Base-by-base conservation (phyloP, 306 rosid genomes). In the Leucaena leucocephala region DNA sequence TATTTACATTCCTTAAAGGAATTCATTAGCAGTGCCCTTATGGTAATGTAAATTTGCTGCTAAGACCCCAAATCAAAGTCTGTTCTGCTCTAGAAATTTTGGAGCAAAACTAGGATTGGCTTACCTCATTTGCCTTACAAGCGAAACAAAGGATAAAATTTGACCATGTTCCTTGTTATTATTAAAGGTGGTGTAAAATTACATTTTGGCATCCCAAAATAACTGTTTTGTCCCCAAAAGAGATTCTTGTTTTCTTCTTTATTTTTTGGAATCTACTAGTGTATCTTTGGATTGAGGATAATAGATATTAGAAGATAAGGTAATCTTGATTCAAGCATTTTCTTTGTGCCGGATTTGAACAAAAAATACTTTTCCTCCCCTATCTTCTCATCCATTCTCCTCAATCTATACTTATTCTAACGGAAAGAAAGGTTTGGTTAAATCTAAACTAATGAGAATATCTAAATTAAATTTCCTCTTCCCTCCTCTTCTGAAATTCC, bases 101-200 rank as follows among this genome's bases (percentile, higher is more conserved):
- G 13, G 61, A 6, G 58, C 8, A 55, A 34, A 71, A 54, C 22
- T 34, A 13, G 75, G 44, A 16, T 50, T 49, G 62, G 62, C 38
- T 46, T 49, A 59, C 50, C 68, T 74, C 50, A 40, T 65, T 78
- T 59, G 17, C 39, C 68, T 40, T 83, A 3, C n/a, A 27, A 43
- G 62, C 15, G 44, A 78, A 78, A 48, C 57, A 57, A 27, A 38
- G 64, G 80, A 39, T 46, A 40, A 42, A 71, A 68, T 61, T 63
- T 38, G 71, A 58, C 27, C 43, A 13, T 63, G 15, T 77, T 66
- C 57, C 19, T 66, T 72, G 72, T 35, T 65, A 33, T 64, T 43
- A 10, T 61, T 49, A 33, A 76, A 58, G 70, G 3, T 76, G 36
- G 36, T 63, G 21, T 77, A 33, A 35, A 76, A 76, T 76, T 46